Conservation (phyloP, 495 filamentous ascomycete genomes). For the Saxophila tyrrhenica region DNA sequence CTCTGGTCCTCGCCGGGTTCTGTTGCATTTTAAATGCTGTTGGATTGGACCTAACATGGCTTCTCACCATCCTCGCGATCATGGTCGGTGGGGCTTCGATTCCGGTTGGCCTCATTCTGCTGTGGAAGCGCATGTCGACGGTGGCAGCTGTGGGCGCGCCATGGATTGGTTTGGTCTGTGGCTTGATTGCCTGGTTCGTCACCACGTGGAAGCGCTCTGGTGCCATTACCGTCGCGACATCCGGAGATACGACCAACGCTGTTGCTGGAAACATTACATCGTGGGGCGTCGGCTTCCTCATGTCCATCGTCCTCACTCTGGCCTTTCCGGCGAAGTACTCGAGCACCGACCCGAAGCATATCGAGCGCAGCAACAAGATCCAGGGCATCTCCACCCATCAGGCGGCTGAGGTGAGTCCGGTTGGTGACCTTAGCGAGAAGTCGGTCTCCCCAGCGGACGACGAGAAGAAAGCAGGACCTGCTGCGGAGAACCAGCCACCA, state of each 20-base stretch:
- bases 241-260: slow-evolving; percentile 31
- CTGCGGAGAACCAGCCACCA: background rate
- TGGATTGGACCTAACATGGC: slow-evolving; percentile 37
- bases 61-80: slow-evolving; percentile 36
- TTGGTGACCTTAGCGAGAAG: background rate
- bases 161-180: slow-evolving; percentile 27
- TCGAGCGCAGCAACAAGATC: slow-evolving; percentile 26
- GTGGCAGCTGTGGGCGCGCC: slow-evolving; percentile 27
- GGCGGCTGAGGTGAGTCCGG: background rate
- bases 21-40: slow-evolving; percentile 36
- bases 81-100: slow-evolving; percentile 36
- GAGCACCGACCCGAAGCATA: slow-evolving; percentile 17
- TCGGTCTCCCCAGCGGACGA: background rate
- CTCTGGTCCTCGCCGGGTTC: slow-evolving; percentile 24
- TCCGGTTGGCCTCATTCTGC: slow-evolving; percentile 31
- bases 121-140: slow-evolving; percentile 33
- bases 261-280: slow-evolving; percentile 33
- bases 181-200: slow-evolving; percentile 31
- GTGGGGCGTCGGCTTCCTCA: slow-evolving; percentile 27
- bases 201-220: slow-evolving; percentile 27
- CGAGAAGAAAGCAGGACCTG: background rate
- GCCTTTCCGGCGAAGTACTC: slow-evolving; percentile 28
- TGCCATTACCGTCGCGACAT: slow-evolving; percentile 26
- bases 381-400: slow-evolving; percentile 20
- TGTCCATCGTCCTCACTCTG: slow-evolving; percentile 28